Conservation (phyloP, 495 filamentous ascomycete genomes). For the Hyaloscypha variabilis region DNA sequence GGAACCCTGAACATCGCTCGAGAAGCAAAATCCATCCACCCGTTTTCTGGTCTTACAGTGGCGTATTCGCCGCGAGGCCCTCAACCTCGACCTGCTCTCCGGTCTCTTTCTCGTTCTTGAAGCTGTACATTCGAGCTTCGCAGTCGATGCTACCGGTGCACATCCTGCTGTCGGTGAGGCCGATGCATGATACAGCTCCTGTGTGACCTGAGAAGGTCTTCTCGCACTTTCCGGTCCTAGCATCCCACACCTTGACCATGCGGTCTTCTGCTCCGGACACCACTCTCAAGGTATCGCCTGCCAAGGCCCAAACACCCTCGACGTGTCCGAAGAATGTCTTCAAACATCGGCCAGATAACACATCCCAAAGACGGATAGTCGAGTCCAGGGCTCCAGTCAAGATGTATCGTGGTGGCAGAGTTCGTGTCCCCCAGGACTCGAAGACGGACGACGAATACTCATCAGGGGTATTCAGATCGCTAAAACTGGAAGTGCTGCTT, state of each 20-base stretch:
- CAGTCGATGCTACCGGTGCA: conserved; percentile 92
- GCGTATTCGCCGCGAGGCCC: background rate
- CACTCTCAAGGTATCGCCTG: conserved; percentile 85
- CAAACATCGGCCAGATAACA: conserved; percentile 75
- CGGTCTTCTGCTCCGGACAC: conserved; percentile 90
- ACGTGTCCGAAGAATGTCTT: conserved; percentile 96
- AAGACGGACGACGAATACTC: conserved; percentile 3
- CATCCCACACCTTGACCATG: conserved; percentile 97
- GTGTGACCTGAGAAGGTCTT: conserved; percentile 87
- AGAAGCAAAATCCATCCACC: background rate
- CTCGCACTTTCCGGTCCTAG: conserved; percentile 86
- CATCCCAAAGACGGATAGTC: conserved; percentile 93
- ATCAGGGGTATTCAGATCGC: conserved; percentile 13
- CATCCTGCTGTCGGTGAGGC: conserved; percentile 83
- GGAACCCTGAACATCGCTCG: background rate
- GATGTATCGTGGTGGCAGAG: conserved; percentile 83
- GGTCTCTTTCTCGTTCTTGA: conserved; percentile 53
- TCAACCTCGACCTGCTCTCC: conserved; percentile 1
- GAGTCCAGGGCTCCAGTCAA: conserved; percentile 88
- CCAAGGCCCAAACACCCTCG: conserved; percentile 94
- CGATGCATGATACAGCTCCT: conserved; percentile 90
- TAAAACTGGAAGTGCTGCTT: conserved; percentile 32
- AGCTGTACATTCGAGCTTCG: conserved; percentile 85
- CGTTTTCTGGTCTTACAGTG: background rate
- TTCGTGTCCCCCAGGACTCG: conserved; percentile 60